Evolutionary conservation across 1,284 basidiomycete species (phyloP).

Genomic region (Melampsora americana): DNA sequence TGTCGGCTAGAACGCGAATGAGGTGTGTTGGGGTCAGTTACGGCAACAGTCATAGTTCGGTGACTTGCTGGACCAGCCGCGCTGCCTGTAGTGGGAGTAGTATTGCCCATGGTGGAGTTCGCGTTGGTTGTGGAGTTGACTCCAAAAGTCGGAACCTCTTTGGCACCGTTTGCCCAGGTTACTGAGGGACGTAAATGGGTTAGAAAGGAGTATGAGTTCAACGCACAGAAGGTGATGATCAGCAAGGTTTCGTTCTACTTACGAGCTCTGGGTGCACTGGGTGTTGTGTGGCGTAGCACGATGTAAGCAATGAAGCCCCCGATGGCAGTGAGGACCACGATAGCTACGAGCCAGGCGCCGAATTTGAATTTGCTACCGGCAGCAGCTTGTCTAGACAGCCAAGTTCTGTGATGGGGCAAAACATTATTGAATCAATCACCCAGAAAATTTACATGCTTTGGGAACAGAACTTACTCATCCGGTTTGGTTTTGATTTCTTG

Average conservation of each 20-base stretch:
- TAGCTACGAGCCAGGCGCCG: conserved; percentile 6
- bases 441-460: not conserved
- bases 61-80: too few species aligned
- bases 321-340: conserved; percentile 10
- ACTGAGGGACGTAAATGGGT: not conserved
- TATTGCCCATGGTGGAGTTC: too few species aligned
- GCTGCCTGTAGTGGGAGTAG: too few species aligned
- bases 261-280: not conserved
- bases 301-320: not conserved
- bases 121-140: not conserved
- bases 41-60: too few species aligned
- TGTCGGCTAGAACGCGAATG: too few species aligned
- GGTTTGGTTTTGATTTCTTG: conserved; percentile 11
- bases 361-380: conserved; percentile 31
- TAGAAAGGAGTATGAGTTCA: too few species aligned
- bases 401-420: conserved; percentile 1
- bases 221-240: too few species aligned
- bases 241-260: not conserved
- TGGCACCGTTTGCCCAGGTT: conserved; percentile 34
- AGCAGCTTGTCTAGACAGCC: conserved; percentile 15
- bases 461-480: not conserved
- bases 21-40: too few species aligned
- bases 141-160: conserved; percentile 16
- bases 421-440: not conserved
- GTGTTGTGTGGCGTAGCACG: conserved; percentile 8